Evolutionary conservation across 1,284 basidiomycete species (phyloP).

Genomic region (Trichosporon sp.): DNA sequence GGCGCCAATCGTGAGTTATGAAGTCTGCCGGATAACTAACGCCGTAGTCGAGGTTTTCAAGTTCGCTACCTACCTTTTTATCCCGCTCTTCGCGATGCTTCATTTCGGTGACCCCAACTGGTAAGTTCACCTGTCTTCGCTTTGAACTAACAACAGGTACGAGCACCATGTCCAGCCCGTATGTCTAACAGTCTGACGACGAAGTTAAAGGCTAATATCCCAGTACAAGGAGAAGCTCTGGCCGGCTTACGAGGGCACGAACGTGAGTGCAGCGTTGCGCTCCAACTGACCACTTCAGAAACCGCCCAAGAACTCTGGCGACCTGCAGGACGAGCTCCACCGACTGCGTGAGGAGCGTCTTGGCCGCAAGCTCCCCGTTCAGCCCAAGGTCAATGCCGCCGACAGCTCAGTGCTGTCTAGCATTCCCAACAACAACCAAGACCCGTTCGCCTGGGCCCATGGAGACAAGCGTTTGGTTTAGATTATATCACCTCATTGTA

Average conservation of each 20-base stretch:
- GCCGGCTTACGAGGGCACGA: conserved; percentile 52
- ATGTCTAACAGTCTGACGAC: background rate
- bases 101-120: conserved; percentile 89
- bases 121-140: conserved; percentile 57
- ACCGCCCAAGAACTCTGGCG: conserved; percentile 42
- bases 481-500: conserved; percentile 25
- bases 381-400: conserved; percentile 8
- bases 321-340: conserved; percentile 45
- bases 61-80: conserved; percentile 83
- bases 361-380: background rate
- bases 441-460: conserved; percentile 29
- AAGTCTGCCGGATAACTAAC: background rate
- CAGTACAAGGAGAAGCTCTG: conserved; percentile 51
- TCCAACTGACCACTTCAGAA: conserved; percentile 34
- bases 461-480: conserved; percentile 35
- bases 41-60: conserved; percentile 76
- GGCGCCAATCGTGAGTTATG: conserved; percentile 31
- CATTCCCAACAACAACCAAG: conserved; percentile 12
- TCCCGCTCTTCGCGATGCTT: conserved; percentile 78
- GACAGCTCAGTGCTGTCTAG: conserved; percentile 3
- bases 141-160: conserved; percentile 32
- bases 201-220: background rate
- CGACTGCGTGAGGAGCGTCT: conserved; percentile 43
- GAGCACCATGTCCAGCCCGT: conserved; percentile 36
- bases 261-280: conserved; percentile 38